These are phyloP conservation scores for Penicillium fimorum DNA, from an alignment of 495 filamentous ascomycete genomes.

Conservation along the genomic window DNA sequence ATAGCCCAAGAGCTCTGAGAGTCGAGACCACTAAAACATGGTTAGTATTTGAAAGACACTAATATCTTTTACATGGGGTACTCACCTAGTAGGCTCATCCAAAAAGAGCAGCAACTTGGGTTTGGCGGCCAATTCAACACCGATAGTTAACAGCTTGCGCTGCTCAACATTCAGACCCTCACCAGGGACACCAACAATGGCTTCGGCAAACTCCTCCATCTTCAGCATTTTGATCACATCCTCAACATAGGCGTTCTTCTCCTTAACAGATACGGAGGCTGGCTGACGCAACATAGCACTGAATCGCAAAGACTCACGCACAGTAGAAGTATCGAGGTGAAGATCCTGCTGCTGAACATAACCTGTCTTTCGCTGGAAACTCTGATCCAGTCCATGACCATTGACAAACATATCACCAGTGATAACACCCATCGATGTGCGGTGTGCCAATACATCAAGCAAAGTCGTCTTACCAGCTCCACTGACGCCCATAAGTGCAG, in stretches of 20 bases:
- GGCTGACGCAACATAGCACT: slow-evolving; percentile 84
- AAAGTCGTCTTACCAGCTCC: slow-evolving; percentile 68
- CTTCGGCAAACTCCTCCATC: slow-evolving; percentile 45
- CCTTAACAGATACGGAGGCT: slow-evolving; percentile 32
- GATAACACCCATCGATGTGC: slow-evolving; percentile 50
- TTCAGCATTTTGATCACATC: slow-evolving; percentile 49
- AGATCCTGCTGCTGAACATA: slow-evolving; percentile 95
- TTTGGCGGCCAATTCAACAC: slow-evolving; percentile 85
- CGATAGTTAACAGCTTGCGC: slow-evolving; percentile 83
- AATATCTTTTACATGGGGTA: neutral
- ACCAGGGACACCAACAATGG: slow-evolving; percentile 44
- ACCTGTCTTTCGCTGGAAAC: slow-evolving; percentile 88
- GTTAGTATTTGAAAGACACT: neutral
- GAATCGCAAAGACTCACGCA: slow-evolving; percentile 79
- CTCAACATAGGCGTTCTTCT: slow-evolving; percentile 51
- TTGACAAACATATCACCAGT: slow-evolving; percentile 54
- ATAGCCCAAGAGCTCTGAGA: slow-evolving; percentile 83
- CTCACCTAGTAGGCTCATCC: slow-evolving; percentile 71
- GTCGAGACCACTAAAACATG: slow-evolving; percentile 65
- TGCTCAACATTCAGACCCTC: slow-evolving; percentile 84
- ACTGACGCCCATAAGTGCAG: slow-evolving; percentile 61
- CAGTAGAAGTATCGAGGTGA: slow-evolving; percentile 80
- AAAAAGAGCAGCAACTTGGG: slow-evolving; percentile 85
- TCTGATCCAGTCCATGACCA: slow-evolving; percentile 55
- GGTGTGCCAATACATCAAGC: slow-evolving; percentile 57